These are phyloP conservation scores for Pichia sp. DNA, from an alignment of 1,139 yeast genomes.

Conservation along the genomic window DNA sequence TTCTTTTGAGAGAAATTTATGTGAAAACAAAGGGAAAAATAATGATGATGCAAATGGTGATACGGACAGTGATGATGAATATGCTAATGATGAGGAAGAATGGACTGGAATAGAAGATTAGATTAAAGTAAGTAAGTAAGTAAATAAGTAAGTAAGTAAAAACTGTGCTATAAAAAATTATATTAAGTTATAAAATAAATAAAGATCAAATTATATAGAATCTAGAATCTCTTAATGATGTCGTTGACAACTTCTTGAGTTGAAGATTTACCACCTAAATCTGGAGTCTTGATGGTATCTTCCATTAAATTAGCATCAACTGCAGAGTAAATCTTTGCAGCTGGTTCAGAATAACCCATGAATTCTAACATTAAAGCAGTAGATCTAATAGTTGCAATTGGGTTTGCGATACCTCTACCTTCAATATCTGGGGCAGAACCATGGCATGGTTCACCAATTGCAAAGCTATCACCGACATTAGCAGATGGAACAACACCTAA, in stretches of 20 bases:
- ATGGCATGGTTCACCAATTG: conserved; percentile 98
- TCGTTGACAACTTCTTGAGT: conserved; percentile 86
- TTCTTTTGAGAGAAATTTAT: conserved; percentile 44
- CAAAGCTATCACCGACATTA: conserved; percentile 92
- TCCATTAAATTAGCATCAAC: conserved; percentile 89
- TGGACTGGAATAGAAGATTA: conserved; percentile 8
- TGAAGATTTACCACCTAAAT: conserved; percentile 82
- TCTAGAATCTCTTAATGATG: conserved; percentile 51
- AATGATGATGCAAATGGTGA: conserved; percentile 5
- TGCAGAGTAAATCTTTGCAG: conserved; percentile 87
- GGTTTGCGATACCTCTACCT: conserved; percentile 92
- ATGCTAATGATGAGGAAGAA: conserved; percentile 8
- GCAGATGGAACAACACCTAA: conserved; percentile 98
- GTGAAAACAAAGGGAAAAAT: not conserved
- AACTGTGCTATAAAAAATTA: conserved; percentile 7
- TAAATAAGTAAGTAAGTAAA: not conserved
- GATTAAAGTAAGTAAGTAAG: not conserved
- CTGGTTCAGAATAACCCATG: conserved; percentile 86
- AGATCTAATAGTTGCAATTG: conserved; percentile 95
- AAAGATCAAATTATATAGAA: not conserved
- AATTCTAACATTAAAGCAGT: conserved; percentile 96
- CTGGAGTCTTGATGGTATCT: conserved; percentile 82
- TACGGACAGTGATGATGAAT: conserved; percentile 1
- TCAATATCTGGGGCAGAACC: conserved; percentile 99
- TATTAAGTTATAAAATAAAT: not conserved